phyloP scores from a whole-genome alignment of 2,329 filamentous ascomycete genomes.

The Fusarium brachygibbosum region DNA sequence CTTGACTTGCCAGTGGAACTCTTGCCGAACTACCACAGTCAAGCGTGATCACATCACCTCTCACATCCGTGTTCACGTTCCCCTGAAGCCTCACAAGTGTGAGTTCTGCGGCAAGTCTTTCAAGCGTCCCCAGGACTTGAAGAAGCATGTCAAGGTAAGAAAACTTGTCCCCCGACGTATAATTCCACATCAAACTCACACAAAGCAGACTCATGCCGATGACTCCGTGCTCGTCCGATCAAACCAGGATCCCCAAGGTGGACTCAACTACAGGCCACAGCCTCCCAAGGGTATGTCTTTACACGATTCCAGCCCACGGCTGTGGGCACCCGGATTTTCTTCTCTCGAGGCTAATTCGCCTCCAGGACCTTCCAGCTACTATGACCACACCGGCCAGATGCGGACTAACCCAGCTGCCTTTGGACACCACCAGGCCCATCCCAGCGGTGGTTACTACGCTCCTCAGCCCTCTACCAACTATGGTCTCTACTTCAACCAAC shows the following conservation, averaged over 20 bases:
- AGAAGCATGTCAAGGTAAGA: slow-evolving; percentile 94
- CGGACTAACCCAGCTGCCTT: slow-evolving; percentile 68
- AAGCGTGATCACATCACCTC: slow-evolving; percentile 99
- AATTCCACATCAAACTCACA: slow-evolving; percentile 40
- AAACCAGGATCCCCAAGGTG: slow-evolving; percentile 65
- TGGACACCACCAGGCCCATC: slow-evolving; percentile 69
- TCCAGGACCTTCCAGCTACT: slow-evolving; percentile 69
- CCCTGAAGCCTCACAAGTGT: slow-evolving; percentile 98
- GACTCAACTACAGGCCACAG: slow-evolving; percentile 68
- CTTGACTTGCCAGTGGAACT: slow-evolving; percentile 96
- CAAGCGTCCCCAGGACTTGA: slow-evolving; percentile 98
- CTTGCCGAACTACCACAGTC: slow-evolving; percentile 94
- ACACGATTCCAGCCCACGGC: slow-evolving; percentile 31
- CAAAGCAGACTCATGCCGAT: slow-evolving; percentile 83
- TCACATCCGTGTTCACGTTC: slow-evolving; percentile 98
- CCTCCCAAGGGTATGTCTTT: slow-evolving; percentile 65
- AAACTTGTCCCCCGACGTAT: neutral
- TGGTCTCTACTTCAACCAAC: slow-evolving; percentile 83
- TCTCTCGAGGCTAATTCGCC: slow-evolving; percentile 58
- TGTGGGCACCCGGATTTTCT: slow-evolving; percentile 45
- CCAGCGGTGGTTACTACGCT: slow-evolving; percentile 68
- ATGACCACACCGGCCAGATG: slow-evolving; percentile 75
- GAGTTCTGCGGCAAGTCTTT: slow-evolving; percentile 99
- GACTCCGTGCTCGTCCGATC: slow-evolving; percentile 80
- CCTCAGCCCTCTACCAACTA: slow-evolving; percentile 69